Percentiles rank a stretch among this genome's conserved stretches.
Conservation (phyloP, 192 early-diverging fungal species). For the Entophlyctis luteolus region DNA sequence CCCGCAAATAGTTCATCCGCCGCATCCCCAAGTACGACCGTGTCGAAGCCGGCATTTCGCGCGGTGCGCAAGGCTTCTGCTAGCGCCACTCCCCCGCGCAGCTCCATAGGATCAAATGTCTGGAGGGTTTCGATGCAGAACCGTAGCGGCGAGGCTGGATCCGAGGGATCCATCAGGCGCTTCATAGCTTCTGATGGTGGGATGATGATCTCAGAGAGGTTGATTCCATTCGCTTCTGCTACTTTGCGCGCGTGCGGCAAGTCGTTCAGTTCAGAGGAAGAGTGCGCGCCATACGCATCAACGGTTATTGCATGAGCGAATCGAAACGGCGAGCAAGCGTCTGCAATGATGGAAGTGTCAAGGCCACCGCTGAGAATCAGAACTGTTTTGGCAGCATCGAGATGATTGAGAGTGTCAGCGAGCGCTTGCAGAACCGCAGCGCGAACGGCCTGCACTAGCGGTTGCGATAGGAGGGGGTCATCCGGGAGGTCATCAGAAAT, state of each 20-base stretch:
- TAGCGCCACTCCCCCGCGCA: constrained; percentile 61
- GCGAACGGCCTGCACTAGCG: background rate
- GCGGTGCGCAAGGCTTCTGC: constrained; percentile 48
- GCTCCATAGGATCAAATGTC: constrained; percentile 71
- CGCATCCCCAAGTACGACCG: constrained; percentile 61
- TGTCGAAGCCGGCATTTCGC: constrained; percentile 40
- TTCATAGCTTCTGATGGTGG: constrained; percentile 36
- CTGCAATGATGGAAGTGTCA: constrained; percentile 65
- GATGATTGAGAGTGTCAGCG: background rate
- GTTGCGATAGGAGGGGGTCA: background rate
- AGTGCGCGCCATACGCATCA: background rate
- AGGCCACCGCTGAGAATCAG: constrained; percentile 47
- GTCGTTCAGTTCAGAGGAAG: constrained; percentile 39
- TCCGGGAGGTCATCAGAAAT: no score
- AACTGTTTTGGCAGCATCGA: background rate
- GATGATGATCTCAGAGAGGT: constrained; percentile 47
- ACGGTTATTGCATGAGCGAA: constrained; percentile 54
- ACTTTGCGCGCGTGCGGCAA: constrained; percentile 50
- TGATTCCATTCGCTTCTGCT: constrained; percentile 38
- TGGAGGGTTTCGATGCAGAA: constrained; percentile 51
- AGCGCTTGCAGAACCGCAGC: background rate
- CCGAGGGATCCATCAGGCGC: background rate
- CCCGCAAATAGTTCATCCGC: constrained; percentile 73
- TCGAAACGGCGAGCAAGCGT: constrained; percentile 33
- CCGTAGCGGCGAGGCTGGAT: constrained; percentile 32